Percentiles rank a stretch among this genome's conserved stretches.
phyloP scores from a whole-genome alignment of 768 basidiomycete genomes.

The Trametopsis cervina region DNA sequence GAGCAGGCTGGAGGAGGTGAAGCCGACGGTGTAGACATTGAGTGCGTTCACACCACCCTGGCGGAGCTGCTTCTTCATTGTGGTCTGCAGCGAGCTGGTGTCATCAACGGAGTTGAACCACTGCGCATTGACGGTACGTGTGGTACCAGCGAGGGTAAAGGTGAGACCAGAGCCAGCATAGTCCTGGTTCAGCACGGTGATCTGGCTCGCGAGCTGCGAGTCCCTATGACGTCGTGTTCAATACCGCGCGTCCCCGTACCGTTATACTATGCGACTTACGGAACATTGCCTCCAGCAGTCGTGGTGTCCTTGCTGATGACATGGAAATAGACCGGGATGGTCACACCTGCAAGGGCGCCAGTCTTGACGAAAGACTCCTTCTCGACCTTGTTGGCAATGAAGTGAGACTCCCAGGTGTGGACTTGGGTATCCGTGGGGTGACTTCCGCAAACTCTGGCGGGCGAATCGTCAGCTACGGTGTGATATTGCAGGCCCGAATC shows the following conservation, averaged over 20 bases:
- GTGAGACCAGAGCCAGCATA: slow-evolving; percentile 31
- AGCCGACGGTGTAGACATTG: slow-evolving; percentile 49
- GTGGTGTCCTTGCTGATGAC: slow-evolving; percentile 36
- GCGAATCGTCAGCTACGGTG: not conserved
- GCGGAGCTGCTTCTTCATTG: slow-evolving; percentile 43
- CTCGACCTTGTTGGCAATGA: slow-evolving; percentile 32
- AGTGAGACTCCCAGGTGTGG: slow-evolving; percentile 33
- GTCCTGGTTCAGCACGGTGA: slow-evolving; percentile 35
- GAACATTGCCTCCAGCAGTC: slow-evolving; percentile 32
- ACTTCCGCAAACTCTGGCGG: slow-evolving; percentile 34
- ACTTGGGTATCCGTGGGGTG: slow-evolving; percentile 30
- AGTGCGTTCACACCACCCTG: slow-evolving; percentile 33
- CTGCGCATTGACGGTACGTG: slow-evolving; percentile 34
- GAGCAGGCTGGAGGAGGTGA: slow-evolving; percentile 36
- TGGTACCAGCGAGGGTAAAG: slow-evolving; percentile 36
- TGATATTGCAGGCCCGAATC: too few species aligned
- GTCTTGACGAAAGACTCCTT: too few species aligned
- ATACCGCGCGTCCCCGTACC: not conserved
- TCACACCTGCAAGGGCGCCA: slow-evolving; percentile 13
- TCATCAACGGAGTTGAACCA: slow-evolving; percentile 44
- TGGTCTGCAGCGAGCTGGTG: slow-evolving; percentile 28
- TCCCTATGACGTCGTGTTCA: slow-evolving; percentile 11
- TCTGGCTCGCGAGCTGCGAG: slow-evolving; percentile 35
- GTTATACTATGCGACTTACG: slow-evolving; percentile 24
- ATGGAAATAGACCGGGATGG: slow-evolving; percentile 37